phyloP scores from a whole-genome alignment of 495 filamentous ascomycete genomes.

The Filosporella fistucella region DNA sequence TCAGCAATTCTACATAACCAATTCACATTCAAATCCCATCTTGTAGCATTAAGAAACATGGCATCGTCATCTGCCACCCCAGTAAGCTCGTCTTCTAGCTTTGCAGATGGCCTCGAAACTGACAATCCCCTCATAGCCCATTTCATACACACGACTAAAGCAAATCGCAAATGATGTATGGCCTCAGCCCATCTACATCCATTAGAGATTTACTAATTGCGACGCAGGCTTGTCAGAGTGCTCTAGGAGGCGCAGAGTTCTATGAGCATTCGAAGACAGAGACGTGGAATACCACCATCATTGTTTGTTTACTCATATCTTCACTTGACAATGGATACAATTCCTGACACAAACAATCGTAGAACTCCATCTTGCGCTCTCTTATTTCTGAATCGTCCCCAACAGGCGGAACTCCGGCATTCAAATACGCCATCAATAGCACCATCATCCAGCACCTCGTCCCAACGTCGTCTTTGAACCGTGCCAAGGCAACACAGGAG shows the following conservation, averaged over 20 bases:
- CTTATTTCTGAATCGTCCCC: slow-evolving; percentile 80
- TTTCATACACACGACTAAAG: slow-evolving; percentile 69
- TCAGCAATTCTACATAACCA: background rate
- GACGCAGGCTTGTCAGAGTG: slow-evolving; percentile 72
- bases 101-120: slow-evolving; percentile 3
- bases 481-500: slow-evolving; percentile 36
- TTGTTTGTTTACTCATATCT: slow-evolving; percentile 62
- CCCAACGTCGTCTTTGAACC: slow-evolving; percentile 48
- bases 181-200: background rate
- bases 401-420: slow-evolving; percentile 45
- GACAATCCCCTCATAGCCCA: slow-evolving; percentile 48
- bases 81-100: slow-evolving; percentile 7
- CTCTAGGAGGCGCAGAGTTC: slow-evolving; percentile 61
- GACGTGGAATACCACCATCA: slow-evolving; percentile 86
- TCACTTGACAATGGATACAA: background rate
- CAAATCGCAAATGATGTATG: slow-evolving; percentile 81
- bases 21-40: background rate
- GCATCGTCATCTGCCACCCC: slow-evolving; percentile 19
- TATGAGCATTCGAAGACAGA: slow-evolving; percentile 81
- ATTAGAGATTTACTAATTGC: slow-evolving; percentile 21
- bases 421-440: slow-evolving; percentile 94
- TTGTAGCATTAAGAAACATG: slow-evolving; percentile 9
- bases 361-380: slow-evolving; percentile 83
- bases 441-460: slow-evolving; percentile 92
- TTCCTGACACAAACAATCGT: slow-evolving; percentile 4